These are phyloP conservation scores for Pichia pseudocactophila DNA, from an alignment of 805 yeast species.

Conservation along the genomic window DNA sequence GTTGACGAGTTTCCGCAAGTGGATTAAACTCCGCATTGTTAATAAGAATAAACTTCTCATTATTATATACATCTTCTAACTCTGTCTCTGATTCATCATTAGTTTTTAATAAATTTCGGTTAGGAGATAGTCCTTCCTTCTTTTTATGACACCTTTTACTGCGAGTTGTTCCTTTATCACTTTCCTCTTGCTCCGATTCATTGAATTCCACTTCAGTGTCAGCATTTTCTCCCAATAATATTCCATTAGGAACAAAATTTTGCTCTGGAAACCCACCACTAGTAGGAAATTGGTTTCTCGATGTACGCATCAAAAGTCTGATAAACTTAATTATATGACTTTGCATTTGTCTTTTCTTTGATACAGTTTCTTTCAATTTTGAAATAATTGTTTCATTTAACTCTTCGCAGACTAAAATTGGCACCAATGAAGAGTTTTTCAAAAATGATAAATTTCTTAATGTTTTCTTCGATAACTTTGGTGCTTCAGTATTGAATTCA, in stretches of 20 bases:
- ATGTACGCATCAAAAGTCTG: constrained; percentile 7
- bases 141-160: too few relatives aligned
- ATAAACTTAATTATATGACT: constrained; percentile 5
- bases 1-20: background rate
- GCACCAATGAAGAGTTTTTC: constrained; percentile 2
- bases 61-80: too few relatives aligned
- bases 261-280: constrained; percentile 9
- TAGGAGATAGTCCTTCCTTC: too few relatives aligned
- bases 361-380: background rate
- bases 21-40: constrained; percentile 4
- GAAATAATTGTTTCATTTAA: background rate
- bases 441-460: constrained; percentile 4
- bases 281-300: constrained; percentile 8
- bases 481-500: background rate
- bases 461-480: background rate
- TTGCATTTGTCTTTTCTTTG: constrained; percentile 1
- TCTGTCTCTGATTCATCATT: too few relatives aligned
- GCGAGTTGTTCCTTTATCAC: too few relatives aligned
- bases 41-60: constrained; percentile 1
- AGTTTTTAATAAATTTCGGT: too few relatives aligned
- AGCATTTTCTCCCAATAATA: background rate
- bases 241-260: constrained; percentile 5
- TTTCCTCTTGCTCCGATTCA: too few relatives aligned
- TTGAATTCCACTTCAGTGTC: background rate
- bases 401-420: background rate